Base-by-base conservation (phyloP, 345 rosid species). In the Syzygium grande region DNA sequence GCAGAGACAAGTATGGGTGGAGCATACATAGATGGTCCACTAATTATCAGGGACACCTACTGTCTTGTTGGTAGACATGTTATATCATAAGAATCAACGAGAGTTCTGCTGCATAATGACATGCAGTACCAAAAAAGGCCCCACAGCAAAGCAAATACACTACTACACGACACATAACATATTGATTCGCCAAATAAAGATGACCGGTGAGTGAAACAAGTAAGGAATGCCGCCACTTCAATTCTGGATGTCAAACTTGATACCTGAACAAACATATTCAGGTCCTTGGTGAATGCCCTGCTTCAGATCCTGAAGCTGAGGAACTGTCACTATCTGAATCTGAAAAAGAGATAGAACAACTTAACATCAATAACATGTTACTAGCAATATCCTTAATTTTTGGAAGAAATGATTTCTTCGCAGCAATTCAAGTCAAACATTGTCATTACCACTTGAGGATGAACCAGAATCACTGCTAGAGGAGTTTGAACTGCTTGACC, bases 401-500 rank as follows among this genome's bases (percentile, higher is more conserved):
- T 34, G 38, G 80, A 87, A 77, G 30, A 78, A 54, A 11, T 87
- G 30, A 65, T 46, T 51, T 19, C 56, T n/a, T 65, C 41, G 29
- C 25, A 63, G 41, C 51, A 80, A 53, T 59, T 41, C 73, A 19
- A 51, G 78, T 25, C 53, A 34, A 43, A 30, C 88, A 85, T 58
- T 52, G 77, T 52, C 63, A 41, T 86, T 98, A 98, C 99, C 99
- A 91, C 99, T 98, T 85, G 98, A 93, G 86, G 99, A 96, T 91
- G 99, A 98, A 87, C 97, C 98, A 86, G 99, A 96, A 90, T 94
- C 97, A 92, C 99, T 96, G 92, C 97, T 95, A 86, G 99, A 98
- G 92, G 98, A 96, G 93, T 96, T 96, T 85, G 99, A 98, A 90
- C 99, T 96, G 92, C 98, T 96, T 27, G 99, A 96, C 91, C 95